Conservation (phyloP, 768 basidiomycete species). For the Hygrocybe coccinea region DNA sequence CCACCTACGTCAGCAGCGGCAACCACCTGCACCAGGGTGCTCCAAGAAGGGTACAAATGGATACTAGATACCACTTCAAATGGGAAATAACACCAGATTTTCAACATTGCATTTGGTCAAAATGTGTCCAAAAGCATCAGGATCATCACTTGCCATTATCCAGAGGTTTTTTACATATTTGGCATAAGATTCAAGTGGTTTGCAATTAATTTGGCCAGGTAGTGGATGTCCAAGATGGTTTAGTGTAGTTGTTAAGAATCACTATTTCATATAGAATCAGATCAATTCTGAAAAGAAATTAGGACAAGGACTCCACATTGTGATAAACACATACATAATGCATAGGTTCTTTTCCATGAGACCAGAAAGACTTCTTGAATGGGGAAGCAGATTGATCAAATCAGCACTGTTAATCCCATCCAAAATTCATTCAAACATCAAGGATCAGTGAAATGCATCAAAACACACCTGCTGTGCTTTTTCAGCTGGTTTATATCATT, state of each 20-base stretch:
- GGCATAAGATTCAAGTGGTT: slow-evolving; percentile 15
- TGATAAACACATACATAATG: slow-evolving; percentile 6
- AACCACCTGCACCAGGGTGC: slow-evolving; percentile 5
- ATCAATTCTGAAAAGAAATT: slow-evolving; percentile 11
- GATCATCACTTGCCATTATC: slow-evolving; percentile 5
- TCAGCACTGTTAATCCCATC: neutral
- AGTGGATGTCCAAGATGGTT: neutral
- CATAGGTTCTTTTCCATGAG: neutral
- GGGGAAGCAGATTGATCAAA: neutral
- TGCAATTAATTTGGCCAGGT: slow-evolving; percentile 10
- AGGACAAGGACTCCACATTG: neutral
- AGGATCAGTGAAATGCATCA: neutral
- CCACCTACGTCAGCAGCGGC: slow-evolving; percentile 10
- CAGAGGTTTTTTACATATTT: slow-evolving; percentile 17
- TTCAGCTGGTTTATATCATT: slow-evolving; percentile 1
- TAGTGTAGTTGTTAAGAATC: neutral
- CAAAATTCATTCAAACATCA: neutral
- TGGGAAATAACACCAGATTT: slow-evolving; percentile 12
- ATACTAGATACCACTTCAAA: neutral
- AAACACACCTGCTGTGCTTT: neutral
- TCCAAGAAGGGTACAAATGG: slow-evolving; percentile 7
- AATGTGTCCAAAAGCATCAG: neutral
- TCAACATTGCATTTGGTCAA: slow-evolving; percentile 14
- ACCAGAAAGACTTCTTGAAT: neutral
- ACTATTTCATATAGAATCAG: slow-evolving; percentile 13